Evolutionary conservation across 352 stramenopile species (phyloP).

Genomic region (Phytophthora idaei): DNA sequence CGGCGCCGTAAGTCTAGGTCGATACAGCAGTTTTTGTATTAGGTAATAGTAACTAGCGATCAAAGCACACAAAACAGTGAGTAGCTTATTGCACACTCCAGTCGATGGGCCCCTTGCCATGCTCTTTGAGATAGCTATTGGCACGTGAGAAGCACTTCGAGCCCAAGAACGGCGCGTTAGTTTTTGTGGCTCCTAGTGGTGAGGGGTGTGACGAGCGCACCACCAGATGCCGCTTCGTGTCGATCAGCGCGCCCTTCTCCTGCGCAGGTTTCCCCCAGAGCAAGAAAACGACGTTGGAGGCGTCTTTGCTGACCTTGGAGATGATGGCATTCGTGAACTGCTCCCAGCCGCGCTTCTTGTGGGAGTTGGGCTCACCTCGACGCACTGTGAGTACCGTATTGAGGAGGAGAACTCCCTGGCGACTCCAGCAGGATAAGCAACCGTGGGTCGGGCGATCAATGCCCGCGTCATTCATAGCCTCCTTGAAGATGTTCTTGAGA

Average conservation of each 20-base stretch:
- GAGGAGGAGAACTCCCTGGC: constrained; percentile 97
- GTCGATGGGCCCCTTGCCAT: constrained; percentile 85
- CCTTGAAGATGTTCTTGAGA: constrained; percentile 99
- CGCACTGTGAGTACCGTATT: constrained; percentile 98
- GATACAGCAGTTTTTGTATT: constrained; percentile 28
- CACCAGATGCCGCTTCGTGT: constrained; percentile 82
- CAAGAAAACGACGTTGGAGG: constrained; percentile 95
- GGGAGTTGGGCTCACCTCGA: constrained; percentile 91
- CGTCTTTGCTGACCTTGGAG: constrained; percentile 73
- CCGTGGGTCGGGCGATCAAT: constrained; percentile 87
- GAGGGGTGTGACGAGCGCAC: constrained; percentile 93
- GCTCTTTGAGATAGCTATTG: constrained; percentile 76
- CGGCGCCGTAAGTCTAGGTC: constrained; percentile 3
- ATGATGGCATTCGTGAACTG: constrained; percentile 97
- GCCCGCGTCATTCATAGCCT: constrained; percentile 85
- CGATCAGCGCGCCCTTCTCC: constrained; percentile 78
- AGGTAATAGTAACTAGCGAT: constrained; percentile 17
- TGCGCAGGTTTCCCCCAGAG: constrained; percentile 98
- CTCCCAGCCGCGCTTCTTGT: constrained; percentile 97
- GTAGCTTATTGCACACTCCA: constrained; percentile 65
- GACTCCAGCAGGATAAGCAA: constrained; percentile 92
- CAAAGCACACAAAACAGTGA: constrained; percentile 8
- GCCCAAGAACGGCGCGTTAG: constrained; percentile 94
- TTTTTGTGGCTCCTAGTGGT: constrained; percentile 96
- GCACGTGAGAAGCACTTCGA: constrained; percentile 91